Evolutionary conservation across 2,329 filamentous ascomycete species (phyloP), one percentile per base, ranked within the genome.

Genomic region (Calonectria ilicicola): DNA sequence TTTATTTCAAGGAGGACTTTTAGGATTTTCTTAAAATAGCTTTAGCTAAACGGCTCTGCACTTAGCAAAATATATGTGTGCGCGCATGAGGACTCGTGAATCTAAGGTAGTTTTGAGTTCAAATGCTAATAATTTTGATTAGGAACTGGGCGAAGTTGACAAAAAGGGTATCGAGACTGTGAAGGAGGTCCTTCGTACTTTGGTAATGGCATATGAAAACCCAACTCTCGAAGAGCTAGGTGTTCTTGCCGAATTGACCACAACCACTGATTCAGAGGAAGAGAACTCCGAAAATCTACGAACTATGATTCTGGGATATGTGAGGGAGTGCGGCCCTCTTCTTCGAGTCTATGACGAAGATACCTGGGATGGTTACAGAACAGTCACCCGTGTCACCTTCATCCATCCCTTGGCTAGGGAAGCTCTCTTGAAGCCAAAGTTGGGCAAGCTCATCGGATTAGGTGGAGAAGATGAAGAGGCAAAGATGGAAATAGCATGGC

Each of bases 101-200:
- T n/a, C n/a, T 15, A 2, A 5, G 10, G 32, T 15, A 10, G 15
- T 29, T 9, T n/a, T 21, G 21, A 19, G 3, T 15, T 32, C 8
- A 21, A 29, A 10, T 5, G 47, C 70, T 66, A 53, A 72, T 7
- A 15, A 15, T 47, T 15, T 38, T 3, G 3, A 15, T 5, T 19
- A 73, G 71, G 64, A 71, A 53, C 58, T 73, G 5, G 51, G 53
- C 10, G 21, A 74, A 9, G 40, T 46, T 15, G 72, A 72, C n/a
- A 56, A 66, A 21, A 60, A 71, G 15, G 42, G 42, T 10, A 46
- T 74, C 12, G 68, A 72, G 17, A 72, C 47, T 23, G 53, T 65
- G 47, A 72, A 74, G 12, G 72, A 74, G n/a, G 68, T 74, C 21
- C 72, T 74, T 12, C 72, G 72, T n/a, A 72, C 69, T 14, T 38